Evolutionary conservation across 305 asterid genomes (phyloP), one percentile per base, ranked within the genome.

Genomic region (Euphrasia arctica): DNA sequence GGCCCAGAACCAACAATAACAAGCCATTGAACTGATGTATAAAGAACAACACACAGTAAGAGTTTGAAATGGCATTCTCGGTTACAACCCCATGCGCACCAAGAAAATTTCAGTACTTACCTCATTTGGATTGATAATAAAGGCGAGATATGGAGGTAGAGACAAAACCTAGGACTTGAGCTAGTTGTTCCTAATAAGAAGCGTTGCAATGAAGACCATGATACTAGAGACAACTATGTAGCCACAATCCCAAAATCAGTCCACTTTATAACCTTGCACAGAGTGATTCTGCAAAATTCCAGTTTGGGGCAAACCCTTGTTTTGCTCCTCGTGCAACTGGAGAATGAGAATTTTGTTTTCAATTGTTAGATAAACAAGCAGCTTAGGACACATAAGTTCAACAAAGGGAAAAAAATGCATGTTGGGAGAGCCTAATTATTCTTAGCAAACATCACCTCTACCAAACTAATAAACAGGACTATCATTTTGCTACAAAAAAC

Each of bases 251-350:
- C 39, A 36, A 70, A 64, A 57, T 70, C 77, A 88, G 58, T 91
- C 88, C 18, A 67, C 73, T 71, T 91, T 91, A 63, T 56, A 52
- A 69, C 51, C 77, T 76, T 78, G 70, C 18, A 71, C 80, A 54
- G 83, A 69, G 64, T 25, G 54, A 45, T 67, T 65, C 6, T 43
- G 70, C 47, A 66, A 62, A 62, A 47, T 61, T 42, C 77, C 79
- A 10, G 71, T 78, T 27, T 28, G 10, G 65, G 74, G 71, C 74
- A 71, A 77, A 2, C 69, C 66, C 2, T 72, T 77, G 65, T 79
- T 75, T 52, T 77, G 63, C 85, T 54, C 95, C 60, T 83, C 93
- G 29, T 71, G 82, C 62, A 91, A 72, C 97, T 91, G 86, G 32
- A 51, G 31, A 65, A 22, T 56, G 4, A 31, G 54, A 63, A 0